Evolutionary conservation across 2,329 filamentous ascomycete species (phyloP), one percentile per base, ranked within the genome.

Genomic region (Cercospora zeina): DNA sequence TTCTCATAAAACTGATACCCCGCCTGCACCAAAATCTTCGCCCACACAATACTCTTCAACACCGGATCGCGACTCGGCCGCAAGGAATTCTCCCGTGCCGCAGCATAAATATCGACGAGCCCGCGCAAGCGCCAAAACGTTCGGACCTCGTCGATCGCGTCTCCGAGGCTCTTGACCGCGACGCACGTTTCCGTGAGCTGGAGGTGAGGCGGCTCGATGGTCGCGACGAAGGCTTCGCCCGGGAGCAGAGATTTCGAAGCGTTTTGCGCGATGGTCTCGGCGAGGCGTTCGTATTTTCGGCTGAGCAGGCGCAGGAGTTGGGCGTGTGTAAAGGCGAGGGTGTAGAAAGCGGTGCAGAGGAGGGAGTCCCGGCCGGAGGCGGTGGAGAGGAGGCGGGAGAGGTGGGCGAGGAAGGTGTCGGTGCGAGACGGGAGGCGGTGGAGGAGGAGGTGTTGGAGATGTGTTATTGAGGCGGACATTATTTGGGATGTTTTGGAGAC

Each of bases 1-100:
- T 96, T 97, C 80, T 99, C 95, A 42, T 93, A 81, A 1, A 85
- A 78, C 77, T 97, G 92, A 79, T 89, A 96, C 9, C 79, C 73
- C 9, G 89, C 77, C 74, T 89, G 89, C 10, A 85, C 81, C 10
- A 82, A 66, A 19, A 96, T 84, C 75, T 95, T 89, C 6, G 83
- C 78, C 75, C 86, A 88, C 21, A 85, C 84, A 50, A 96, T 78
- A 16, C 73, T 65, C 67, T 77, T 80, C 65, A 81, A 77, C 50
- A 78, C 67, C 2, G 70, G 73, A 69, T 84, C 84, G 5, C 75
- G 69, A 2, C 74, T 76, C 11, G 72, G 59, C 73, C 75, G 59
- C 1, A 62, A 55, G 57, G 71, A 79, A 9, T 72, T 73, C 4
- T 67, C 68, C 65, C 84, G 82, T 14, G 81, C 86, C 81, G 87